These are phyloP conservation scores for Aspergillus amoenus DNA, from an alignment of 2,329 filamentous ascomycete genomes.

Conservation along the genomic window DNA sequence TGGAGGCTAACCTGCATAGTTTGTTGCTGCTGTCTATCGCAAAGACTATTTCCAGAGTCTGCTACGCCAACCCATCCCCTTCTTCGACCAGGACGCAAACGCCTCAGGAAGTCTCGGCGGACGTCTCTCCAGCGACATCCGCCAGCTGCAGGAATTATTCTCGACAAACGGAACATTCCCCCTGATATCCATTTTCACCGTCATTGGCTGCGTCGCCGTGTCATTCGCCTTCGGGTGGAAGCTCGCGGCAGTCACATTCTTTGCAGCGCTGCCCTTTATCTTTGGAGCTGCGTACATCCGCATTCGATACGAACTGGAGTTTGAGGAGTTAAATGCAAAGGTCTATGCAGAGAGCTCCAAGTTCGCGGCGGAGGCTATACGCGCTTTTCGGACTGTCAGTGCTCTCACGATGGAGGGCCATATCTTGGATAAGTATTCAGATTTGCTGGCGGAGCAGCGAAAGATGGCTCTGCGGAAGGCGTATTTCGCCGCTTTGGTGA, in stretches of 20 bases:
- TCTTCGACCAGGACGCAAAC: neutral
- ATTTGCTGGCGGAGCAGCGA: slow-evolving; percentile 59
- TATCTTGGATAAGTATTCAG: slow-evolving; percentile 63
- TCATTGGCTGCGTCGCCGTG: slow-evolving; percentile 64
- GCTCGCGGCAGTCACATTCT: slow-evolving; percentile 65
- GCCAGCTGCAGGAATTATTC: slow-evolving; percentile 47
- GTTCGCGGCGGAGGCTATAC: slow-evolving; percentile 71
- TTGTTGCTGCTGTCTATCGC: neutral
- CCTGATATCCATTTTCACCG: slow-evolving; percentile 63
- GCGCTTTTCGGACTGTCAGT: slow-evolving; percentile 70
- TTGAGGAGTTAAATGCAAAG: slow-evolving; percentile 65
- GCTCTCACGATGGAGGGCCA: slow-evolving; percentile 68
- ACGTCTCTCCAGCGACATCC: neutral
- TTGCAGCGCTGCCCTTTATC: slow-evolving; percentile 55
- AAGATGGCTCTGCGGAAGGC: slow-evolving; percentile 60
- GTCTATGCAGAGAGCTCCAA: slow-evolving; percentile 72
- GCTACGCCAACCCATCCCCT: neutral
- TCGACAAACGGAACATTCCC: slow-evolving; percentile 49
- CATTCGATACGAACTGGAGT: slow-evolving; percentile 64
- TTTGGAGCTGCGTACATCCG: slow-evolving; percentile 50
- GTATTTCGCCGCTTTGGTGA: slow-evolving; percentile 58
- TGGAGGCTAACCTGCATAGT: neutral
- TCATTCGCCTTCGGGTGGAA: slow-evolving; percentile 75
- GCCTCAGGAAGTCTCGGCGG: neutral
- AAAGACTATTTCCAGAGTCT: neutral